Percentiles rank a stretch among this genome's conserved stretches.
These are phyloP conservation scores for Casaregolazyma lundiana DNA, from an alignment of 1,139 yeast genomes.

Conservation along the genomic window DNA sequence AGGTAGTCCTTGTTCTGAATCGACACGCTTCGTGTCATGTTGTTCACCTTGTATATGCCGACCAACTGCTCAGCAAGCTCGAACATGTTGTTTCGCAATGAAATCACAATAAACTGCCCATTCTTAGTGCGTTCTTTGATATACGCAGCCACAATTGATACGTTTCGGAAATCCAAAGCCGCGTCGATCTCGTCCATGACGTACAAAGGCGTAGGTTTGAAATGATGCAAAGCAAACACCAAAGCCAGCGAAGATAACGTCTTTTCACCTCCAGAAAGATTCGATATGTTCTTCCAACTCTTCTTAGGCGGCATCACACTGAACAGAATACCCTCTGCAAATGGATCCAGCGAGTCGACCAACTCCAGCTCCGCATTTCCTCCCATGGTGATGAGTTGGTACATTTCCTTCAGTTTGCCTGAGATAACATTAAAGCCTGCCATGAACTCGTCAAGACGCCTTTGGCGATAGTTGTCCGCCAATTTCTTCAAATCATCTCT, in stretches of 20 bases:
- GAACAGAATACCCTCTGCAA: constrained; percentile 91
- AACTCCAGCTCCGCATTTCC: constrained; percentile 97
- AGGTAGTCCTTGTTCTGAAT: constrained; percentile 48
- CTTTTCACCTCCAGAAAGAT: constrained; percentile 96
- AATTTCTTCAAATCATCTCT: constrained; percentile 62
- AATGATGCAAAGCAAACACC: constrained; percentile 93
- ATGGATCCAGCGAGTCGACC: constrained; percentile 96
- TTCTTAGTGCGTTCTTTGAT: constrained; percentile 92
- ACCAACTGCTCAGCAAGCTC: constrained; percentile 91
- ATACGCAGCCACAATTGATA: constrained; percentile 94
- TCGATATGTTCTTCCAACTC: constrained; percentile 93
- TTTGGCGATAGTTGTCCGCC: constrained; percentile 67
- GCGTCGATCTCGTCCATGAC: constrained; percentile 99
- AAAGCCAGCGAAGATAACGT: constrained; percentile 91
- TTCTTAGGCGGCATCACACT: constrained; percentile 99
- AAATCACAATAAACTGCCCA: constrained; percentile 94
- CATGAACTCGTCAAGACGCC: constrained; percentile 85
- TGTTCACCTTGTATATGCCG: constrained; percentile 90
- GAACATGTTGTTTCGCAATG: constrained; percentile 95
- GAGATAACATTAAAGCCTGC: constrained; percentile 86
- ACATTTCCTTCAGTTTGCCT: constrained; percentile 89
- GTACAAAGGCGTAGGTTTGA: constrained; percentile 94
- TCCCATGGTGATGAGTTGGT: constrained; percentile 98
- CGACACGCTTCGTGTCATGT: constrained; percentile 83
- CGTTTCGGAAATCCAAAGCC: constrained; percentile 94